Evolutionary conservation across 306 rosid species (phyloP), one percentile per base, ranked within the genome.

Genomic region (Begonia peltatifolia): DNA sequence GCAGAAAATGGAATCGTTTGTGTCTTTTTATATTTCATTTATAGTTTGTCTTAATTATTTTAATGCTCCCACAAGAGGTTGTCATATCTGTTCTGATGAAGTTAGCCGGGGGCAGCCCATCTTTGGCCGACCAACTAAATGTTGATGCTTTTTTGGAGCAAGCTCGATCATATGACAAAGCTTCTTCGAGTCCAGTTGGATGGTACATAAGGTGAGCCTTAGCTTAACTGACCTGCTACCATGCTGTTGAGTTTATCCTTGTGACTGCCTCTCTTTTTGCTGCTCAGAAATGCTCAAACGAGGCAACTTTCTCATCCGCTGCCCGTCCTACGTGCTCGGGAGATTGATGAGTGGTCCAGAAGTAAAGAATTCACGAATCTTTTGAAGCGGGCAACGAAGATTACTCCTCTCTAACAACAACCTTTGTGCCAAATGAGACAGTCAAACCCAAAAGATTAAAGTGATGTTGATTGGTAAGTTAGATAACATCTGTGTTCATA

Each of bases 41-140:
- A 49, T 25, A 22, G 23, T 12, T 53, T 64, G 35, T 58, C 55
- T 59, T 60, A 58, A 56, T 62, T 57, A 57, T 63, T 56, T 54
- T 68, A 46, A 50, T 62, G 63, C 68, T 63, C 77, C 80, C 55
- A 81, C 95, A 86, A 90, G 76, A 90, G 99, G 85, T 83, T 41
- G 99, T 86, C 81, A 62, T 90, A 73, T 90, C 99, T 55, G 94
- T 86, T 58, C 94, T 90, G 75, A 90, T 90, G 99, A 90, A 90
- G 77, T 57, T 90, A 73, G 92, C 99, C 53, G 99, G 99, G 47
- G 99, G 99, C 23, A 78, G 87, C 66, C 99, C 99, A 15, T 86
- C 99, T 53, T 62, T 90, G 85, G 95, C 95, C 43, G 86, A 90
- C 68, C 95, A 90, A 79, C 67, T 90, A 57, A 90, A 86, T 52